Conservation (phyloP, 225 moss, liverwort and hornwort species). For the Pseudisothecium myosuroides region DNA sequence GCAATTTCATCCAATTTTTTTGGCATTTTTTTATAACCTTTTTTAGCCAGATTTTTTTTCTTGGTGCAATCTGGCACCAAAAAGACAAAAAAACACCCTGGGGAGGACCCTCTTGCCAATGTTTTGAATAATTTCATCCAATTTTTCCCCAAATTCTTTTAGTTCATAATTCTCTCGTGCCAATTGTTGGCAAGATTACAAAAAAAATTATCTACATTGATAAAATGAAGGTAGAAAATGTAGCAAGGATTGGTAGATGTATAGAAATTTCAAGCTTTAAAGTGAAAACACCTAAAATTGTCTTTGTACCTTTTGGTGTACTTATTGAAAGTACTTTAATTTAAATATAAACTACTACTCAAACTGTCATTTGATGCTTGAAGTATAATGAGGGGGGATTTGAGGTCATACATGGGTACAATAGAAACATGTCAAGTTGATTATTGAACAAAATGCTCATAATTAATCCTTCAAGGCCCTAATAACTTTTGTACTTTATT, state of each 20-base stretch:
- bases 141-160: not conserved
- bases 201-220: not conserved
- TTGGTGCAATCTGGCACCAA: too few relatives aligned
- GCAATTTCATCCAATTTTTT: too few relatives aligned
- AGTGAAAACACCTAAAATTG: fast-evolving
- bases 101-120: too few relatives aligned
- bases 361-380: not conserved
- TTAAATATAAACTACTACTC: not conserved
- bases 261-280: not conserved
- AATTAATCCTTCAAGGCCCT: too few relatives aligned
- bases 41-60: too few relatives aligned
- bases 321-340: not conserved
- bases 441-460: not conserved
- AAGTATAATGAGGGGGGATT: too few relatives aligned
- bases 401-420: fast-evolving
- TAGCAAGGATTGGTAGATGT: too few relatives aligned
- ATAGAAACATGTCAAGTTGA: not conserved
- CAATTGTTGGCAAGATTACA: not conserved
- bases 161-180: not conserved
- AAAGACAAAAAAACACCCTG: too few relatives aligned
- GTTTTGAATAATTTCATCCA: not conserved
- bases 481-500: too few relatives aligned
- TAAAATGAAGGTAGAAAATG: not conserved
- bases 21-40: too few relatives aligned
- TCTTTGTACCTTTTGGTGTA: fast-evolving